Percentiles rank a stretch among this genome's conserved stretches.
Conservation (phyloP, 2,329 filamentous ascomycete species). For the Curvularia spicifera region DNA sequence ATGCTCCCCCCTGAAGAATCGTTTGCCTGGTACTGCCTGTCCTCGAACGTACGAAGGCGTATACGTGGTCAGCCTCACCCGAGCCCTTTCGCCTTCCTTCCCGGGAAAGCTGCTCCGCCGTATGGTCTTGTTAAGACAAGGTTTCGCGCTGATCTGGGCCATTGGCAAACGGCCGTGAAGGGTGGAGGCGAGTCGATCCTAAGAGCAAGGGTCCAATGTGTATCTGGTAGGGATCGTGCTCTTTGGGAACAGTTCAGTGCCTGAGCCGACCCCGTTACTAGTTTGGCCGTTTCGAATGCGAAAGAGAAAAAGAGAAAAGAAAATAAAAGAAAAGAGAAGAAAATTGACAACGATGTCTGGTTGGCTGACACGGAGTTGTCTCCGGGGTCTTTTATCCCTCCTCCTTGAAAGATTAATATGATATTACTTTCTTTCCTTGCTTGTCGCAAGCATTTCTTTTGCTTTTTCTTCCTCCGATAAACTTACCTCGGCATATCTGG, state of each 20-base stretch:
- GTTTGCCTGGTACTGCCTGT: not conserved
- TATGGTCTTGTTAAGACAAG: conserved; percentile 1
- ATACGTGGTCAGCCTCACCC: not conserved
- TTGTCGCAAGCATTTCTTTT: not conserved
- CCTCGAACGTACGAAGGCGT: not conserved
- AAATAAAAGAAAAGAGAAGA: not conserved
- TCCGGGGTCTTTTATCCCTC: not conserved
- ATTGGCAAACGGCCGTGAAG: not conserved
- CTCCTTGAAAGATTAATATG: not conserved
- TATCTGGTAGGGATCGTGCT: not conserved
- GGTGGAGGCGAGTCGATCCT: conserved; percentile 10
- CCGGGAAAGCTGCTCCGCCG: conserved; percentile 1
- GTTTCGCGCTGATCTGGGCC: not conserved
- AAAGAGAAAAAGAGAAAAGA: not conserved
- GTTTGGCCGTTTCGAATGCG: not conserved
- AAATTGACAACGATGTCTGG: not conserved
- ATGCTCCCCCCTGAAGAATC: not conserved
- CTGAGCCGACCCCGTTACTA: not conserved
- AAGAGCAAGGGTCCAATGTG: not conserved
- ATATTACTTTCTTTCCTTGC: not conserved
- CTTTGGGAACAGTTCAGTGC: not conserved
- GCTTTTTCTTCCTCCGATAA: not conserved
- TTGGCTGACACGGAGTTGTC: not conserved
- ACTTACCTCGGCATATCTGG: not conserved
- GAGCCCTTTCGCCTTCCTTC: not conserved